Base-by-base conservation (phyloP, 257 asterid species). In the Petunia secreta region DNA sequence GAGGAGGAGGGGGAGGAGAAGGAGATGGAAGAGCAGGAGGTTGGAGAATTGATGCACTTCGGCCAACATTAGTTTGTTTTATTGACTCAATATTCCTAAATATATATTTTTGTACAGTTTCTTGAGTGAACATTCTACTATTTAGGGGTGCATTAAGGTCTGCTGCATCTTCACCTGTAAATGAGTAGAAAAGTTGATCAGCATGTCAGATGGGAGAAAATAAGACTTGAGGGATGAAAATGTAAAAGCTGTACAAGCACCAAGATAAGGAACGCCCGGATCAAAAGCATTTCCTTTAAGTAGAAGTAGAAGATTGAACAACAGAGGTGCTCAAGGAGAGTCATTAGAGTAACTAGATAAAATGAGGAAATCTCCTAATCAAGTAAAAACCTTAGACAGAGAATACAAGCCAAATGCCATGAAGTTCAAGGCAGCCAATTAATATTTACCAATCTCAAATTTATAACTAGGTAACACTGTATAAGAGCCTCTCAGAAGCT, bases 91-190 rank as follows among this genome's bases (percentile, higher is more conserved):
- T 69, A 55, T 68, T 78, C 63, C 67, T 77, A 68, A 34, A 71
- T 4, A 6, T 71, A 48, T 71, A 71, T 5, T 48, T 48, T 77
- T 82, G 83, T 81, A 75, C 82, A 39, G 86, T 68, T 66, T 81
- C 76, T 65, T 90, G 86, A 34, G 89, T 86, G 2, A 87, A 82
- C 36, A 67, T 79, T 79, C 76, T 44, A 58, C 71, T 79, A 81
- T 43, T 77, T 48, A 84, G 43, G 37, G 81, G 82, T 39, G 6
- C 38, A 59, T 80, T 86, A 75, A 77, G 75, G 40, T 85, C 93
- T 59, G 59, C 88, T 53, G 88, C 84, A 81, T 88, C 98, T 75
- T 88, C 99, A 77, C 96, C 98, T 93, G 90, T 79, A 87, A 82
- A 80, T 64, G 79, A 84, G 63, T 54, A 77, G 52, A 73, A 71